These are phyloP conservation scores for Fusarium nodosum DNA, from an alignment of 2,329 filamentous ascomycete species.

Conservation along the genomic window DNA sequence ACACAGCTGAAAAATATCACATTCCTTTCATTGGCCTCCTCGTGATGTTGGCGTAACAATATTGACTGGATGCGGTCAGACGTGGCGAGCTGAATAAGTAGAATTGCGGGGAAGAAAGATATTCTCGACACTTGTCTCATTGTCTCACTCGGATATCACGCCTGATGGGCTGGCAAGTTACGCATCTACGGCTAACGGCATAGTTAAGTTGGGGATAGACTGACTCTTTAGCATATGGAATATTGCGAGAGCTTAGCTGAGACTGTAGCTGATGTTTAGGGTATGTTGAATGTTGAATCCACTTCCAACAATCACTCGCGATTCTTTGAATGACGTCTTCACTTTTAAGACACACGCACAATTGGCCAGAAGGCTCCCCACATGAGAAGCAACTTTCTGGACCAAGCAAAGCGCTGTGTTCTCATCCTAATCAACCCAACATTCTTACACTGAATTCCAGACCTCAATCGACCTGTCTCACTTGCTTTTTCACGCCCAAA, in stretches of 20 bases:
- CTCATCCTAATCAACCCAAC: neutral
- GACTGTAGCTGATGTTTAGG: neutral
- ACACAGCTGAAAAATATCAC: slow-evolving; percentile 4
- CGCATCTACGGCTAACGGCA: fast-evolving
- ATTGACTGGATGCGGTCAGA: neutral
- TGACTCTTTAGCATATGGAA: fast-evolving
- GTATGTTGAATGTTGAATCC: neutral
- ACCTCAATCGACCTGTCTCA: neutral
- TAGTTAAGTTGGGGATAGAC: fast-evolving
- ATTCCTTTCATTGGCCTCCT: slow-evolving; percentile 9
- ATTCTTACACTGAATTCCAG: neutral
- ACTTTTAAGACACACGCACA: fast-evolving
- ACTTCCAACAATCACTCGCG: neutral
- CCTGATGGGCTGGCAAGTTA: fast-evolving
- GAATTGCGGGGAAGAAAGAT: neutral
- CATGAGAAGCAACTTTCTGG: neutral
- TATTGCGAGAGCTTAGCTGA: neutral
- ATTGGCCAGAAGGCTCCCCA: neutral
- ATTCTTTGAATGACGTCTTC: slow-evolving; percentile 16
- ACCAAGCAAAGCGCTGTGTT: neutral
- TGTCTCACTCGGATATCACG: neutral
- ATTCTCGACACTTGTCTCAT: neutral
- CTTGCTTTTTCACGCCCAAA: neutral
- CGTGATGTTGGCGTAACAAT: neutral
- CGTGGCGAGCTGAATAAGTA: slow-evolving; percentile 13